Conservation (phyloP, 257 asterid species). For the Agastache rugosa region DNA sequence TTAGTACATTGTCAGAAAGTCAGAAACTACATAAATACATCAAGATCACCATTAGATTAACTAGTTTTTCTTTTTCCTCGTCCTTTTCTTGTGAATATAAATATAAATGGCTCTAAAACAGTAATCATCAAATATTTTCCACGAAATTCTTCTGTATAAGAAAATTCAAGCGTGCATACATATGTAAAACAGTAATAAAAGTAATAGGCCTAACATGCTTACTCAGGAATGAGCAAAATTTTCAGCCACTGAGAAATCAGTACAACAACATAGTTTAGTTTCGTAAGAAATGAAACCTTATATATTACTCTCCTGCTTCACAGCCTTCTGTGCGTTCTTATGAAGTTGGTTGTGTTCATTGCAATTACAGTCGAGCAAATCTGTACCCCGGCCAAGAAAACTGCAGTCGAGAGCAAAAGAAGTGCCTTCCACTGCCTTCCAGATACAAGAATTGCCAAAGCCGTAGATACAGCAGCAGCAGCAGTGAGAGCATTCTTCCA, state of each 20-base stretch:
- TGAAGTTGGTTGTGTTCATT: slow-evolving; percentile 80
- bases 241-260: neutral
- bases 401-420: slow-evolving; percentile 57
- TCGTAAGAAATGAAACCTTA: slow-evolving; percentile 20
- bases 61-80: neutral
- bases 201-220: neutral
- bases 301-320: slow-evolving; percentile 36
- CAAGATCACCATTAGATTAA: neutral
- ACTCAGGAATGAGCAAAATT: neutral
- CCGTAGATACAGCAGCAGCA: slow-evolving; percentile 66
- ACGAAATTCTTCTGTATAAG: neutral
- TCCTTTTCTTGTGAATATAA: neutral
- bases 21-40: slow-evolving; percentile 39
- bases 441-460: slow-evolving; percentile 71
- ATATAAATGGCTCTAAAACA: neutral
- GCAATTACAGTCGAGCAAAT: slow-evolving; percentile 63
- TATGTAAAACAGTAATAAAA: slow-evolving; percentile 2
- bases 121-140: neutral
- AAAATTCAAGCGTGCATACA: neutral
- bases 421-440: slow-evolving; percentile 86
- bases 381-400: slow-evolving; percentile 72
- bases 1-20: slow-evolving; percentile 48
- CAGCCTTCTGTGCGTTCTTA: slow-evolving; percentile 86
- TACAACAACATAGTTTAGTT: slow-evolving; percentile 23
- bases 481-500: slow-evolving; percentile 72